phyloP scores from a whole-genome alignment of 2,329 filamentous ascomycete genomes.

The Scedosporium aurantiacum region DNA sequence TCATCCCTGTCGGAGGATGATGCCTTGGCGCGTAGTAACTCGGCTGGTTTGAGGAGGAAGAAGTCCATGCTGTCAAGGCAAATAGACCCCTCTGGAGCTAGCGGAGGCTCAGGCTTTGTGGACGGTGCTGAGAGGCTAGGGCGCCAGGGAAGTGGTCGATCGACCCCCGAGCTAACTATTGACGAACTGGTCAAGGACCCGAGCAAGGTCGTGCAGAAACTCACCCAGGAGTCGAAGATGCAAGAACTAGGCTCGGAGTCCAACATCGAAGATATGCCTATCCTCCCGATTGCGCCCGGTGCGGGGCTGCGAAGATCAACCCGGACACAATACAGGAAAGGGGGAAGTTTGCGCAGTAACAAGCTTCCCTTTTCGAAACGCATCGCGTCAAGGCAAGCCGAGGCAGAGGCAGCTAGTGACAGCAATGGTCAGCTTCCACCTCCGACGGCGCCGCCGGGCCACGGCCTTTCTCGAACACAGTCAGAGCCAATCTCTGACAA shows the following conservation, averaged over 20 bases:
- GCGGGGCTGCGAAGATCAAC: slow-evolving; percentile 81
- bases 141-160: slow-evolving; percentile 44
- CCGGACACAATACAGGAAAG: slow-evolving; percentile 75
- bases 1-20: slow-evolving; percentile 48
- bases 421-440: slow-evolving; percentile 23
- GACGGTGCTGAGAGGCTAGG: slow-evolving; percentile 69
- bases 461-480: slow-evolving; percentile 50
- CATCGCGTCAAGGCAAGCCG: slow-evolving; percentile 22
- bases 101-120: slow-evolving; percentile 47
- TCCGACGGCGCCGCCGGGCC: slow-evolving; percentile 35
- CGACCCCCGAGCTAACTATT: slow-evolving; percentile 47
- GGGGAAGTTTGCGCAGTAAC: slow-evolving; percentile 74
- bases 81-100: slow-evolving; percentile 59
- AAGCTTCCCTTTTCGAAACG: slow-evolving; percentile 66
- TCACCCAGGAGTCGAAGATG: slow-evolving; percentile 44
- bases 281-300: slow-evolving; percentile 67
- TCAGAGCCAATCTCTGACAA: slow-evolving; percentile 58
- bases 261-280: slow-evolving; percentile 56
- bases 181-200: slow-evolving; percentile 79
- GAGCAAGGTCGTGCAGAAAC: slow-evolving; percentile 55
- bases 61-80: slow-evolving; percentile 94
- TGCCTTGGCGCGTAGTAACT: slow-evolving; percentile 28
- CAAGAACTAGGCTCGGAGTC: slow-evolving; percentile 29
- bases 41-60: slow-evolving; percentile 63
- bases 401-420: slow-evolving; percentile 26